A percentile compares a stretch with the other conserved stretches of the same genome.
These are phyloP conservation scores for Claviceps sp. DNA, from an alignment of 2,329 filamentous ascomycete species.

Conservation along the genomic window DNA sequence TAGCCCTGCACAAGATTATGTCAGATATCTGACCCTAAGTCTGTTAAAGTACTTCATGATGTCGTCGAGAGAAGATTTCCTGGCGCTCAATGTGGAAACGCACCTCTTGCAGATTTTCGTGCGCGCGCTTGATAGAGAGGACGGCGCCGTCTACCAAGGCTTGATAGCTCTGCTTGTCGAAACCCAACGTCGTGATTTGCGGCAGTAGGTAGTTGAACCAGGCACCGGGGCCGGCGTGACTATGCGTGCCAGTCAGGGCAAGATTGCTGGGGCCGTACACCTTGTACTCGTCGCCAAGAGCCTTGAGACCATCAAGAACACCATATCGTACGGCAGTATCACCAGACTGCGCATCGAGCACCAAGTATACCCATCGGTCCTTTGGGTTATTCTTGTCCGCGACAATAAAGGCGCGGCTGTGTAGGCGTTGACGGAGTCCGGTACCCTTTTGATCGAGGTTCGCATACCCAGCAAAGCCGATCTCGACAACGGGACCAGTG, in stretches of 20 bases:
- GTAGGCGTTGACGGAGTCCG: slow-evolving; percentile 75
- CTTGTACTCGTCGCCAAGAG: slow-evolving; percentile 57
- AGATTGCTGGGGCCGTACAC: slow-evolving; percentile 70
- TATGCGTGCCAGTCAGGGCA: slow-evolving; percentile 85
- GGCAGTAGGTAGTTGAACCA: slow-evolving; percentile 93
- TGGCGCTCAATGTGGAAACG: slow-evolving; percentile 5
- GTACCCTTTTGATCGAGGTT: slow-evolving; percentile 70
- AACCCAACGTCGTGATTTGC: slow-evolving; percentile 79
- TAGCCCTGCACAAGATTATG: slow-evolving; percentile 34
- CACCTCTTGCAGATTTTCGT: slow-evolving; percentile 37
- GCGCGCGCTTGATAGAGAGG: slow-evolving; percentile 68
- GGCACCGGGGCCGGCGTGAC: slow-evolving; percentile 78
- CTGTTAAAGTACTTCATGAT: too few relatives aligned
- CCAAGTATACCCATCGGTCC: slow-evolving; percentile 73
- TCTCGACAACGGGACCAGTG: slow-evolving; percentile 69
- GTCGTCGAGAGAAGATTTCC: background rate
- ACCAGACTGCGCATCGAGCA: slow-evolving; percentile 75
- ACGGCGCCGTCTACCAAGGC: slow-evolving; percentile 81
- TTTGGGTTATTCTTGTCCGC: slow-evolving; percentile 50
- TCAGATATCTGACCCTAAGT: too few relatives aligned
- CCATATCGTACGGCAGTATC: slow-evolving; percentile 81
- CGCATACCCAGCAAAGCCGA: slow-evolving; percentile 88
- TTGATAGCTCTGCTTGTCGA: slow-evolving; percentile 72
- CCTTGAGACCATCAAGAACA: slow-evolving; percentile 61
- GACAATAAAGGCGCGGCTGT: slow-evolving; percentile 81